Conservation (phyloP, 768 basidiomycete species). For the Amylocystis lapponica region DNA sequence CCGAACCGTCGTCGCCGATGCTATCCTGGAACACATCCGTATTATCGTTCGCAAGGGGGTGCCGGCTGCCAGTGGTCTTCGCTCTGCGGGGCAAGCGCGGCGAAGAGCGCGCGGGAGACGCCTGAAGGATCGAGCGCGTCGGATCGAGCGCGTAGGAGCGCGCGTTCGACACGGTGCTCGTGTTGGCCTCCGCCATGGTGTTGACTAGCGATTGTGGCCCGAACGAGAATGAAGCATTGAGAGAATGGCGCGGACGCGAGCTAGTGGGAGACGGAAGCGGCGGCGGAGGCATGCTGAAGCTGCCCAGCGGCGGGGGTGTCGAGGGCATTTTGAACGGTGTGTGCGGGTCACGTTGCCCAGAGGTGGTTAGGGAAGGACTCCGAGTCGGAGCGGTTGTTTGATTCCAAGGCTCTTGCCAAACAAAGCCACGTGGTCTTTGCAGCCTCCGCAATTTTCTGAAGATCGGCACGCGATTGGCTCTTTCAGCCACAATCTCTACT, state of each 20-base stretch:
- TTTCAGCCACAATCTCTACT: background rate
- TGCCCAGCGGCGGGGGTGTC: slow-evolving; percentile 1
- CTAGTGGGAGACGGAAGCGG: slow-evolving; percentile 24
- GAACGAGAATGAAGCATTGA: slow-evolving; percentile 80
- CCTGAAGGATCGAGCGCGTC: slow-evolving; percentile 69
- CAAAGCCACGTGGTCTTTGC: slow-evolving; percentile 1
- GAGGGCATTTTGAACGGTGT: background rate
- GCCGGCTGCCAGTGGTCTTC: slow-evolving; percentile 45
- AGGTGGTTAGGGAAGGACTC: background rate
- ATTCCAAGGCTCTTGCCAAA: slow-evolving; percentile 1
- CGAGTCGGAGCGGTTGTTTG: slow-evolving; percentile 4
- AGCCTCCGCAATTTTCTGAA: background rate
- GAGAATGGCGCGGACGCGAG: slow-evolving; percentile 57
- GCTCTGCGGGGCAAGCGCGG: slow-evolving; percentile 49
- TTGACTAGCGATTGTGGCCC: slow-evolving; percentile 73
- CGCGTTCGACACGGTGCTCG: slow-evolving; percentile 50
- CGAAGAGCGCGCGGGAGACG: slow-evolving; percentile 67
- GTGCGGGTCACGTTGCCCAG: background rate
- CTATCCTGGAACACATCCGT: slow-evolving; percentile 63
- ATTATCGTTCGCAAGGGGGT: slow-evolving; percentile 76
- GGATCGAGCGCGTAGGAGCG: slow-evolving; percentile 67
- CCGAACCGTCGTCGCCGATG: slow-evolving; percentile 50
- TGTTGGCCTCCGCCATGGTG: slow-evolving; percentile 61
- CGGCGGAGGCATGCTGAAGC: background rate
- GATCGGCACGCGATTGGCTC: background rate